Conservation (phyloP, 2,329 filamentous ascomycete genomes). For the Cordyceps cateniannulata region DNA sequence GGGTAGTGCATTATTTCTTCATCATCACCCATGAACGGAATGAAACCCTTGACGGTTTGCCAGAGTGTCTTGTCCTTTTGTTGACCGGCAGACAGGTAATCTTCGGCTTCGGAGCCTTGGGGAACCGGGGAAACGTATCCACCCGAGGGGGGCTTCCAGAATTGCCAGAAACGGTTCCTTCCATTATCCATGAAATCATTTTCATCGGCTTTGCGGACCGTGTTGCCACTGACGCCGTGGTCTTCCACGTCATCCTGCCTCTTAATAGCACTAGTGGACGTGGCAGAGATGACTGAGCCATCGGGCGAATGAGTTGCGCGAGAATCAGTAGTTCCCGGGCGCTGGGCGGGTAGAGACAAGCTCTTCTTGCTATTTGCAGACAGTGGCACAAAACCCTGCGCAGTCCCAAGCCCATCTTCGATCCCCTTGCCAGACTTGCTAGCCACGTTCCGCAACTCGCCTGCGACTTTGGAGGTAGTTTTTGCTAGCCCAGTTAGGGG, state of each 20-base stretch:
- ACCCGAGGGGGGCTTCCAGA: constrained; percentile 58
- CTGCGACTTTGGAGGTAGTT: background rate
- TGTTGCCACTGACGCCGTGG: constrained; percentile 34
- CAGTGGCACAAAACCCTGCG: constrained; percentile 42
- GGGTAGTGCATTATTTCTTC: constrained; percentile 52
- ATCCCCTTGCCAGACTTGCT: constrained; percentile 42
- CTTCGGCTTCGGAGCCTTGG: constrained; percentile 43
- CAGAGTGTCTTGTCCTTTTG: constrained; percentile 40
- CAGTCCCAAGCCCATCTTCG: constrained; percentile 46
- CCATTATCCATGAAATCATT: constrained; percentile 42
- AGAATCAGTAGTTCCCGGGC: constrained; percentile 24
- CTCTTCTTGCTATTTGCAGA: constrained; percentile 18
- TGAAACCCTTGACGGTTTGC: constrained; percentile 40
- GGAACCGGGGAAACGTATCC: constrained; percentile 56
- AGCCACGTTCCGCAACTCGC: background rate
- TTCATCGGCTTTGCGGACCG: constrained; percentile 44
- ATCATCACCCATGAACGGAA: constrained; percentile 44
- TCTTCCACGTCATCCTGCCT: constrained; percentile 6
- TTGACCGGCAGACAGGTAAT: constrained; percentile 16
- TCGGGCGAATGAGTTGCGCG: constrained; percentile 31
- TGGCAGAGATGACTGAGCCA: constrained; percentile 32
- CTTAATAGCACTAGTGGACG: constrained; percentile 26
- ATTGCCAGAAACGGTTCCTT: constrained; percentile 50
- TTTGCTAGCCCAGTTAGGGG: background rate
- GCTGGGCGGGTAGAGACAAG: background rate